Conservation (phyloP, 129 eudicot genomes). For the Ambrosia artemisiifolia region DNA sequence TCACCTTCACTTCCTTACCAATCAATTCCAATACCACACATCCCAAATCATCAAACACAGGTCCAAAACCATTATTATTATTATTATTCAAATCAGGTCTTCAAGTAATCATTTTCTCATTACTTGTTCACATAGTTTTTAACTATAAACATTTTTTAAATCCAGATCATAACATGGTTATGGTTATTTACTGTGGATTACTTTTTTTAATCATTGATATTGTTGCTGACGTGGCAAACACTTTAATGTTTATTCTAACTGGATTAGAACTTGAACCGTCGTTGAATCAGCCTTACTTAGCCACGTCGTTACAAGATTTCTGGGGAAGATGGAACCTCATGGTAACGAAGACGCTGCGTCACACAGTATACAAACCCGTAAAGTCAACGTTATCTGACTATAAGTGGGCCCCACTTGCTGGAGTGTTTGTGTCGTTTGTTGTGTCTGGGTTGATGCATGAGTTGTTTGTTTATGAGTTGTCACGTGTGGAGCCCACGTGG, state of each 20-base stretch:
- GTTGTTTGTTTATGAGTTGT: conserved; percentile 42
- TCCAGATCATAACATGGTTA: conserved; percentile 9
- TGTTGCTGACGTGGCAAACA: conserved; percentile 3
- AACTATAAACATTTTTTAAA: conserved; percentile 6
- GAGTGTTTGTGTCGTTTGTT: conserved; percentile 16
- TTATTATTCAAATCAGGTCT: conserved; percentile 2
- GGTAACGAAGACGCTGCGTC: conserved; percentile 35
- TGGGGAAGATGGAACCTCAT: conserved; percentile 57
- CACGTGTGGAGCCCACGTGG: conserved; percentile 57
- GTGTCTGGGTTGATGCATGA: conserved; percentile 58
- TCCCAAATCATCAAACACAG: too few relatives aligned
- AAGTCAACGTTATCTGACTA: background rate
- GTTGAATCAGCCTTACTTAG: conserved; percentile 36
- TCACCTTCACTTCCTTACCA: conserved; percentile 41
- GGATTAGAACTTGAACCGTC: conserved; percentile 43
- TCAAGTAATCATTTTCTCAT: background rate
- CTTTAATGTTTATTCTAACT: background rate
- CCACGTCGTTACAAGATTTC: conserved; percentile 44
- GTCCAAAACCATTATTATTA: background rate
- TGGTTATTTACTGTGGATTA: conserved; percentile 15
- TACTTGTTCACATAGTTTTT: background rate
- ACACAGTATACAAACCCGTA: conserved; percentile 39
- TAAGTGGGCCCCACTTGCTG: conserved; percentile 32
- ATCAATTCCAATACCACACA: conserved; percentile 16
- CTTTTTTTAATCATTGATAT: conserved; percentile 30